A percentile compares a stretch with the other conserved stretches of the same genome.
These are phyloP conservation scores for Hordeum marinum DNA, from an alignment of 176 grass and related monocot genomes.

Conservation along the genomic window DNA sequence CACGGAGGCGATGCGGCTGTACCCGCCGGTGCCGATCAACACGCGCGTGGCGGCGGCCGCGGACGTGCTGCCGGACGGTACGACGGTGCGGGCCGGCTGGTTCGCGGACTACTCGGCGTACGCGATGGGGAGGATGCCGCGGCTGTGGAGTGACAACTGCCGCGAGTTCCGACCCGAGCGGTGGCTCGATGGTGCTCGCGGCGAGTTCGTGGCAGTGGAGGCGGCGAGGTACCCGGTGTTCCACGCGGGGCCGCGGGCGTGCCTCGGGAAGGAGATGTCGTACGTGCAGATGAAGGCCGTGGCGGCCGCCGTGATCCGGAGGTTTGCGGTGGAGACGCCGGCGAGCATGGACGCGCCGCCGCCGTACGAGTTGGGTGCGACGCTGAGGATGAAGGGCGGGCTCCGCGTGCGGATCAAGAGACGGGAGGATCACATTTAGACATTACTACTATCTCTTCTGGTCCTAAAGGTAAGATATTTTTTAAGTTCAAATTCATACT, in stretches of 20 bases:
- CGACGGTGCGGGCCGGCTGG: conserved; percentile 52
- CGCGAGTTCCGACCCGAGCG: conserved; percentile 44
- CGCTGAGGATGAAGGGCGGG: conserved; percentile 47
- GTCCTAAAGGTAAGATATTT: no score
- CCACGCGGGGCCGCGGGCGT: conserved; percentile 50
- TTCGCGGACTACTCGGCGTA: conserved; percentile 54
- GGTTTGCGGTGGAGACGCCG: conserved; percentile 23
- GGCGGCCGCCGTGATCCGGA: conserved; percentile 36
- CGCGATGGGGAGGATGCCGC: conserved; percentile 59
- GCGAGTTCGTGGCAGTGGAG: conserved; percentile 39
- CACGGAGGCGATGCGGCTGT: conserved; percentile 67
- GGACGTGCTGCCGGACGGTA: conserved; percentile 70
- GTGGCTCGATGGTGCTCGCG: conserved; percentile 32
- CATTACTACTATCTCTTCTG: no score
- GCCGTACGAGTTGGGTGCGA: conserved; percentile 42
- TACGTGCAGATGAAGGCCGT: conserved; percentile 79
- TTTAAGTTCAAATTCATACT: no score
- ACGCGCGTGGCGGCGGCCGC: conserved; percentile 21
- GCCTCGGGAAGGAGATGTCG: conserved; percentile 68
- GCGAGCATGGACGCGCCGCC: conserved; percentile 23
- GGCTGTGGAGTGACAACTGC: conserved; percentile 45
- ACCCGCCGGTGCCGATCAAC: conserved; percentile 76
- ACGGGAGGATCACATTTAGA: conserved; percentile 7
- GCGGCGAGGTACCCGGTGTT: conserved; percentile 50
- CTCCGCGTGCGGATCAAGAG: conserved; percentile 44